Base-by-base conservation (phyloP, 208 protist genomes). In the Polymyxa betae region DNA sequence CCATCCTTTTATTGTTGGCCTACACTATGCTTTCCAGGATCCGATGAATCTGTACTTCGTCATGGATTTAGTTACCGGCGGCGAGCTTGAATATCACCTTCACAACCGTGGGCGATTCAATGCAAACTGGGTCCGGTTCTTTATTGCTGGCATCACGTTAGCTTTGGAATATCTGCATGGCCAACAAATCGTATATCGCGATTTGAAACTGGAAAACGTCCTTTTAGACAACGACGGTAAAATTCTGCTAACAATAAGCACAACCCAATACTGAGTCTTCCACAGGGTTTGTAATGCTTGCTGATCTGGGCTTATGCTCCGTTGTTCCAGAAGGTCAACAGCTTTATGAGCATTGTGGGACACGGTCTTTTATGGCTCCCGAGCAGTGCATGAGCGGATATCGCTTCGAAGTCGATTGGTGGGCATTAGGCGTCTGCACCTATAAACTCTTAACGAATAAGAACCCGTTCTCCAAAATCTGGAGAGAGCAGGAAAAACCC, bases 41-140 rank as follows among this genome's bases (percentile, higher is more conserved):
- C 77, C 92, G 0, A 89, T 90, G 29, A 93, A 90, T 52, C 45
- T 93, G 1, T 93, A 92, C 32, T 88, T 93, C 1, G 91, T 87
- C 0, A 41, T 93, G 0, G 92, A 93, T 38, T 89, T 92, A 16
- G 90, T 91, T 24, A 90, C 49, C 35, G 92, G 92, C 32, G 92
- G 92, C 5, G 92, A 93, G 38, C 54, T 93, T 0, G 90, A 92
- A 41, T 93, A 68, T 1, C 91, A 92, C 5, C 91, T 93, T 38
- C 0, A 82, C 1, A 90, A 92, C n/a, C 40, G 77, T 46, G 24
- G 54, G 35, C 68, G 44, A n/a, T 92, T 92, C n/a, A 0, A 29
- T 0, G 78, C 60, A 72, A 41, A 40, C 0, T 88, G 88, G 32
- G 77, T 38, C 38, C 38, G 38, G 0, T 54, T 89, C 20, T 91